A percentile compares a stretch with the other conserved stretches of the same genome.
Conservation (phyloP, 495 filamentous ascomycete species). For the Hypoxylon fuscum region DNA sequence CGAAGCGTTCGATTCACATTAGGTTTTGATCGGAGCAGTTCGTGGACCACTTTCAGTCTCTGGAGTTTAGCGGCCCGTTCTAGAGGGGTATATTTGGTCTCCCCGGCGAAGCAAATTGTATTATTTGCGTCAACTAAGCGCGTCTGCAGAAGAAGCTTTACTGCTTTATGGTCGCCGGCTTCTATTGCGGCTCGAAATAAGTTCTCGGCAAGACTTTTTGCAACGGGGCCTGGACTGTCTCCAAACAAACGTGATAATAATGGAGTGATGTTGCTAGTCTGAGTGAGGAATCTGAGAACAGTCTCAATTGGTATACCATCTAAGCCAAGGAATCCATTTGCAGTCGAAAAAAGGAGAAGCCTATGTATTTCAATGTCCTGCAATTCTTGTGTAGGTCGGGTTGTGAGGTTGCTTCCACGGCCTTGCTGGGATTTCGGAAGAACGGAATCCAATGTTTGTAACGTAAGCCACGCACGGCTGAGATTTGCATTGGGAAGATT, state of each 20-base stretch:
- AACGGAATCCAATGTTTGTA: slow-evolving; percentile 11
- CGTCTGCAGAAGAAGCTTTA: slow-evolving; percentile 8
- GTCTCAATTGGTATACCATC: slow-evolving; percentile 2
- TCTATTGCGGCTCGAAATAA: slow-evolving; percentile 30
- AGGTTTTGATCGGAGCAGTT: slow-evolving; percentile 12
- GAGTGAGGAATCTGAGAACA: slow-evolving; percentile 1
- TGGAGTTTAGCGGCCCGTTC: slow-evolving; percentile 17
- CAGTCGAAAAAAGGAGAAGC: slow-evolving; percentile 16
- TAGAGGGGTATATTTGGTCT: slow-evolving; percentile 8
- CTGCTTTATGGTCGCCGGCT: slow-evolving; percentile 8
- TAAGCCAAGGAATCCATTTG: slow-evolving; percentile 26
- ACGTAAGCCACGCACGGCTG: not conserved
- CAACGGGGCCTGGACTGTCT: not conserved
- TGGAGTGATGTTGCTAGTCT: slow-evolving; percentile 1
- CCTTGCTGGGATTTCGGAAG: not conserved
- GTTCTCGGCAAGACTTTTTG: slow-evolving; percentile 25
- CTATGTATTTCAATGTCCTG: slow-evolving; percentile 11
- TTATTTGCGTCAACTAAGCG: slow-evolving; percentile 14
- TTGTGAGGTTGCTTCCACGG: not conserved
- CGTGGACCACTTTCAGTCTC: slow-evolving; percentile 9
- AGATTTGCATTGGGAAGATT: not conserved
- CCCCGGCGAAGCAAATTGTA: not conserved
- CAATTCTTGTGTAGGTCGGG: not conserved
- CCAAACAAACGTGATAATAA: slow-evolving; percentile 8
- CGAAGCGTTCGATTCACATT: slow-evolving; percentile 8